Evolutionary conservation across 305 asterid genomes (phyloP), one percentile per base, ranked within the genome.

Genomic region (Fraxinus dipetala): DNA sequence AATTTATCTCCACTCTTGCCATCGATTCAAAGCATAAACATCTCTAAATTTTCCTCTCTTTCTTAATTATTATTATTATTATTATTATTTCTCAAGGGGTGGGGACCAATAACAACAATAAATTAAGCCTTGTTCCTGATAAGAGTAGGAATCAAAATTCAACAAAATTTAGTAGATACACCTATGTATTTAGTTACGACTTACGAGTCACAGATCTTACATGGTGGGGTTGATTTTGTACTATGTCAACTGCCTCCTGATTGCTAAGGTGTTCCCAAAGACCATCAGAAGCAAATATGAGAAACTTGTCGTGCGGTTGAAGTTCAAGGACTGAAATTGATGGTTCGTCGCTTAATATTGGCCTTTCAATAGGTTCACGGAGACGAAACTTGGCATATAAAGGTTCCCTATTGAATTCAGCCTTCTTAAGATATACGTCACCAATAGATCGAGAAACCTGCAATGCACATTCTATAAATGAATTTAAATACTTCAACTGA

Each of bases 251-350:
- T 0, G 80, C 80, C 38, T 77, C 80, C 32, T 77, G 80, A 14
- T 70, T 35, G 82, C 67, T 82, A 28, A 78, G 80, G 34, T 77
- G 80, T 51, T 77, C 80, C 80, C 54, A 82, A 40, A 83, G 86
- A 48, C 86, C 86, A 79, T 83, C 86, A 9, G 86, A 83, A 20
- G 86, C 86, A 63, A 83, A 83, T 83, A 83, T 75, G 48, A 83
- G 83, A 80, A 83, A 83, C 45, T 83, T 79, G 76, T 83, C 86
- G 9, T 67, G 81, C 18, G 72, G 83, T n/a, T 63, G 83, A 6
- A 83, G 69, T 80, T 83, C 81, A 65, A 38, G 86, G 78, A 75
- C 84, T 3, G 83, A 79, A 22, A 83, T 83, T 43, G 86, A 83
- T 65, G 86, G 86, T 13, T 79, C 86, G 28, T 84, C 18, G 69